Base-by-base conservation (phyloP, 768 basidiomycete genomes). In the Mycena capillaripes region DNA sequence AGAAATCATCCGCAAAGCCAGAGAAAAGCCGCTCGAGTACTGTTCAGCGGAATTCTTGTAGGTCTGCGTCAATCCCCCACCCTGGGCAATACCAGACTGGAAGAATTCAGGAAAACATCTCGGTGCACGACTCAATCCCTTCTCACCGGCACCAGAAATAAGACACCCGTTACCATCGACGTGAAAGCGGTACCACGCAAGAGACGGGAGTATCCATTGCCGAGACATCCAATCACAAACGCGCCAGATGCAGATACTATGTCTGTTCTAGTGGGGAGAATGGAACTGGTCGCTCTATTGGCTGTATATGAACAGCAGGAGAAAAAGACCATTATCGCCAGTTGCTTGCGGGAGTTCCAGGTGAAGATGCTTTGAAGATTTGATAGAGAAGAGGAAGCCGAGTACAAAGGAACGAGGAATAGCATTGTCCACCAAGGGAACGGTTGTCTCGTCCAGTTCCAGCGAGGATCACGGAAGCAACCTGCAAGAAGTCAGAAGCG, bases 141-240 rank as follows among this genome's bases (percentile, higher is more conserved):
- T 83, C 93, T 80, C 79, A 96, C 95, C 56, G 95, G 95, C 14
- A 97, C 95, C 25, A 96, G 85, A 81, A 96, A 96, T 57, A 96
- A 82, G n/a, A 97, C 92, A n/a, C 94, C 93, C 3, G 95, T 93
- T n/a, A 96, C 93, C 93, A 96, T 97, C 14, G 92, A 90, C 0
- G 94, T 95, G 80, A 96, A 97, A 4, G 95, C 94, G 3, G 94
- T 95, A 62, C 94, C 95, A 32, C 91, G 86, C 69, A 91, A 85
- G 21, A 92, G 81, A 21, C 94, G 88, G 40, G 94, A 94, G 78
- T 95, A 95, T n/a, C 91, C 77, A 77, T 95, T 95, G 56, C 94
- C 95, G 40, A 95, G 86, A n/a, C 91, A 80, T 40, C 95, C 94
- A 69, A 95, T 91, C 38, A 91, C 88, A 75, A 95, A 88, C 25